Conservation (phyloP, 345 rosid species). For the Eucalyptus regnans region DNA sequence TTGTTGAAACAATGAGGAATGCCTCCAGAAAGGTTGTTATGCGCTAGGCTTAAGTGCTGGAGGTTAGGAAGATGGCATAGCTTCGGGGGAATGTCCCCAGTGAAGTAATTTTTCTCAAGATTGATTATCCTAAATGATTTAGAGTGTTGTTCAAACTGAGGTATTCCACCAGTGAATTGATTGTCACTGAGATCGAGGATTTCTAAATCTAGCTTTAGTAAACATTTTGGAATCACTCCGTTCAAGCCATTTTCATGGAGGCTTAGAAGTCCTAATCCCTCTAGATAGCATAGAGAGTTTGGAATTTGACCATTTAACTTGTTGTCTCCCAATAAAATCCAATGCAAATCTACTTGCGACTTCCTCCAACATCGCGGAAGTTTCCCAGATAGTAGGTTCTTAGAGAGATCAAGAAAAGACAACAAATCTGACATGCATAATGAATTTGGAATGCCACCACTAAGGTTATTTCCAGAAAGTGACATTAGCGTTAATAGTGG, state of each 20-base stretch:
- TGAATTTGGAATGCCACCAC: not conserved
- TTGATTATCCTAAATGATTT: not conserved
- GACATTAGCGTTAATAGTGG: accelerated
- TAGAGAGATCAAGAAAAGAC: not conserved
- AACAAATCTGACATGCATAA: not conserved
- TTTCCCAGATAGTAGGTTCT: not conserved
- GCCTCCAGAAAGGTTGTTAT: not conserved
- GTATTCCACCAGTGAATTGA: not conserved
- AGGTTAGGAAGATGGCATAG: not conserved
- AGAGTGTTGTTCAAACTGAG: not conserved
- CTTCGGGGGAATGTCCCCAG: accelerated
- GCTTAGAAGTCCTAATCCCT: not conserved
- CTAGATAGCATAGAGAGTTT: not conserved
- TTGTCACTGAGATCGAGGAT: not conserved
- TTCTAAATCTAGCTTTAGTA: accelerated
- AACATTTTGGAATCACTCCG: not conserved
- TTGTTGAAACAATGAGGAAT: not conserved
- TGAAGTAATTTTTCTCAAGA: not conserved
- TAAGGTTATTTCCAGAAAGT: not conserved
- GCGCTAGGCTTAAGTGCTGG: not conserved
- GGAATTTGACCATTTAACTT: not conserved
- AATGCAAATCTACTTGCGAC: not conserved
- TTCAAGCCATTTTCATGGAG: not conserved
- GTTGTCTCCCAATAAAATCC: not conserved
- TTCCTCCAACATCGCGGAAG: accelerated